Evolutionary conservation across 495 filamentous ascomycete genomes (phyloP).

Genomic region (Hypoxylon trugodes): DNA sequence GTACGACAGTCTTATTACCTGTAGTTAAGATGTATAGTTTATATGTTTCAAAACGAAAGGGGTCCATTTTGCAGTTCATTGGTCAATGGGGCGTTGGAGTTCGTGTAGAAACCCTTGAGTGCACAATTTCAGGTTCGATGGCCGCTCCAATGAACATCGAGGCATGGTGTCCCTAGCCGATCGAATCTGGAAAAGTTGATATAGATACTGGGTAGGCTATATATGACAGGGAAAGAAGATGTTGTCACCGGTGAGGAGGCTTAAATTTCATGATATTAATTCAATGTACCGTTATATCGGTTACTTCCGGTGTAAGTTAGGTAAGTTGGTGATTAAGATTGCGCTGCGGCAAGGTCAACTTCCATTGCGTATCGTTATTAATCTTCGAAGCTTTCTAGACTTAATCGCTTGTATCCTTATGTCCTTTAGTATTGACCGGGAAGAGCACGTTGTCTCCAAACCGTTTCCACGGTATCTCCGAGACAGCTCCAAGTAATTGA

Average conservation of each 20-base stretch:
- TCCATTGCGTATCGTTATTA: constrained; percentile 13
- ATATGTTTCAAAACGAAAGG: constrained; percentile 36
- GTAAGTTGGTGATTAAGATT: constrained; percentile 20
- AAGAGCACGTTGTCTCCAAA: constrained; percentile 8
- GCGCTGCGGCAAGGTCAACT: constrained; percentile 5
- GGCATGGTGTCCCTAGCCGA: constrained; percentile 16
- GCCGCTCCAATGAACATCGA: constrained; percentile 4
- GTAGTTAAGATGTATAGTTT: constrained; percentile 7
- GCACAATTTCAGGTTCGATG: constrained; percentile 13
- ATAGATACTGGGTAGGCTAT: constrained; percentile 19
- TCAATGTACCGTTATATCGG: constrained; percentile 22
- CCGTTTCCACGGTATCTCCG: constrained; percentile 20
- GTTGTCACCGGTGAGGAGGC: constrained; percentile 17
- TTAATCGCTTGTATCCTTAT: constrained; percentile 4
- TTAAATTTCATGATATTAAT: constrained; percentile 10
- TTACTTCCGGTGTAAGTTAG: constrained; percentile 10
- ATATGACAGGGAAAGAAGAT: constrained; percentile 20
- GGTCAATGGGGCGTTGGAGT: constrained; percentile 14
- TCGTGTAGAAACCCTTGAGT: constrained; percentile 25
- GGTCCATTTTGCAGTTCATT: constrained; percentile 7
- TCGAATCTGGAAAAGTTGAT: constrained; percentile 31
- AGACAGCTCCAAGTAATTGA: constrained; percentile 17
- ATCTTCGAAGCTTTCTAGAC: neutral
- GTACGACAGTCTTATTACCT: constrained; percentile 13
- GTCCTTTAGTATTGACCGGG: neutral